Conservation (phyloP, 176 grass and related monocot species). For the Triticum timopheevii region DNA sequence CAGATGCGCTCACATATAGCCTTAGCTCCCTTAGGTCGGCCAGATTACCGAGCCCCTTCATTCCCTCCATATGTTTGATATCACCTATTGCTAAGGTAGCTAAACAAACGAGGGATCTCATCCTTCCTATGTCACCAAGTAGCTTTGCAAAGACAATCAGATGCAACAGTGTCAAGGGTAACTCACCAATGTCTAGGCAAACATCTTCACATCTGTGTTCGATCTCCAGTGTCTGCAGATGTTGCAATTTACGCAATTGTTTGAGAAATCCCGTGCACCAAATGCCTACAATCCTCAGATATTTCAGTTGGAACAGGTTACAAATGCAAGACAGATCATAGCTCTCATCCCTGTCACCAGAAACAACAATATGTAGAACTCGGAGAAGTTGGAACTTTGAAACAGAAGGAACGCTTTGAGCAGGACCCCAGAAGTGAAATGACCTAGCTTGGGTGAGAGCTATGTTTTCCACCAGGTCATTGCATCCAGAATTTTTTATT, state of each 20-base stretch:
- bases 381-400: not conserved
- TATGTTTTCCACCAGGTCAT: not conserved
- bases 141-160: not conserved
- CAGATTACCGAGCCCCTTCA: not conserved
- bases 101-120: not conserved
- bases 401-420: not conserved
- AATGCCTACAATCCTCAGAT: not conserved
- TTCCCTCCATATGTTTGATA: not conserved
- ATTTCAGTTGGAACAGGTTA: not conserved
- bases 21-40: not conserved
- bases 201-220: not conserved
- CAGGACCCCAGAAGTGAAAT: not conserved
- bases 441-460: not conserved
- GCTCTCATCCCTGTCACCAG: accelerated
- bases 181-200: not conserved
- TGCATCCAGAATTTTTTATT: not conserved
- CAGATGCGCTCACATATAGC: not conserved
- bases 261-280: not conserved
- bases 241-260: not conserved
- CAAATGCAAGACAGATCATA: not conserved
- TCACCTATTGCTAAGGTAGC: not conserved
- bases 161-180: not conserved
- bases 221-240: conserved; percentile 14
- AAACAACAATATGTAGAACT: not conserved
- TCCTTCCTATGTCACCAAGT: not conserved